These are phyloP conservation scores for Dactylonectria macrodidyma DNA, from an alignment of 2,329 filamentous ascomycete genomes.

Conservation along the genomic window DNA sequence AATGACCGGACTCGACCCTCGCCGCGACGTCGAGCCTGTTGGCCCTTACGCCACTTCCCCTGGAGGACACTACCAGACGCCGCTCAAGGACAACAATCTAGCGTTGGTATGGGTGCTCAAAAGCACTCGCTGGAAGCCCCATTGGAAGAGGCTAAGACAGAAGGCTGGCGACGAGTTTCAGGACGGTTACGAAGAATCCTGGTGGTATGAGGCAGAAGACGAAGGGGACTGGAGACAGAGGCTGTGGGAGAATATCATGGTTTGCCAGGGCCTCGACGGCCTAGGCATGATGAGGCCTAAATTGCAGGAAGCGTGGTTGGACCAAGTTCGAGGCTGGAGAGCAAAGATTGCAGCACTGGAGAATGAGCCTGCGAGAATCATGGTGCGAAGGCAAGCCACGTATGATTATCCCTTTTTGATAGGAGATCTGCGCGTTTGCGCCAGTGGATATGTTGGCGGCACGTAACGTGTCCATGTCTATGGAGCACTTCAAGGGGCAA, in stretches of 20 bases:
- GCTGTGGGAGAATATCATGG: constrained; percentile 27
- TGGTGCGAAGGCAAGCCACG: constrained; percentile 20
- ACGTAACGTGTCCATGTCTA: neutral
- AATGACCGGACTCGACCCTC: constrained; percentile 11
- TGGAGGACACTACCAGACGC: neutral
- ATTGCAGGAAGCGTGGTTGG: constrained; percentile 17
- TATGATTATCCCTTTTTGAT: constrained; percentile 25
- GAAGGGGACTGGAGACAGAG: constrained; percentile 21
- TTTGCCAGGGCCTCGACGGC: constrained; percentile 26
- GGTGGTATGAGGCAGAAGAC: constrained; percentile 13
- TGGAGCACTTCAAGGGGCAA: too few species aligned
- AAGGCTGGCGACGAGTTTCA: constrained; percentile 20
- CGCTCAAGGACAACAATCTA: constrained; percentile 12
- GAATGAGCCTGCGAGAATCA: neutral
- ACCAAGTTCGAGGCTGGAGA: constrained; percentile 15
- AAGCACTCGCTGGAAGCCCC: constrained; percentile 25
- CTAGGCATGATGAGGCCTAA: constrained; percentile 25
- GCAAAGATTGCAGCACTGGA: constrained; percentile 18
- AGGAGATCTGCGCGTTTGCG: constrained; percentile 25
- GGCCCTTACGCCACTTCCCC: constrained; percentile 15
- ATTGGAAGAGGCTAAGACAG: constrained; percentile 9
- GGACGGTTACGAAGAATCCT: constrained; percentile 12
- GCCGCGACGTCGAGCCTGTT: constrained; percentile 17
- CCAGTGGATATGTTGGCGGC: constrained; percentile 19
- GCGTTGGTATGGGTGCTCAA: constrained; percentile 25